Evolutionary conservation across 306 rosid species (phyloP).

Genomic region (Inga oerstediana): DNA sequence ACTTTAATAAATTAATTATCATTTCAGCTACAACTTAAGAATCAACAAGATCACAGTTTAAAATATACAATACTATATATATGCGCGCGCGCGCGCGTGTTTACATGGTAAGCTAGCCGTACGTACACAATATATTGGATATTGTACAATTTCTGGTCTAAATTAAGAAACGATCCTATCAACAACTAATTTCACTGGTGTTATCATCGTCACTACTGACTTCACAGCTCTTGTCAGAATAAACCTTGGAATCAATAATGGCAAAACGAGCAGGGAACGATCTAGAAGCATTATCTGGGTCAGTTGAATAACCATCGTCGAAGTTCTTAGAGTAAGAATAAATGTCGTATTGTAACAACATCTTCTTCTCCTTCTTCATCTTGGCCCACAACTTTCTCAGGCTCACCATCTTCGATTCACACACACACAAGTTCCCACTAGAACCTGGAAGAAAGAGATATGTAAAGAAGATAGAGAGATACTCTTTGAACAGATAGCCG

Average conservation of each 20-base stretch:
- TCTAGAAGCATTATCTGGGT: slow-evolving; percentile 52
- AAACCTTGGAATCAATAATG: slow-evolving; percentile 30
- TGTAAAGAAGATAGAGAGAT: too few relatives aligned
- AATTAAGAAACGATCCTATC: not conserved
- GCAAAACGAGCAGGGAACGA: slow-evolving; percentile 78
- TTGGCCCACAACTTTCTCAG: slow-evolving; percentile 58
- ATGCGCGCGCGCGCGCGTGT: not conserved
- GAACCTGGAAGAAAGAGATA: too few relatives aligned
- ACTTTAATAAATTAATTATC: not conserved
- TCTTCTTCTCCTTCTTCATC: slow-evolving; percentile 43
- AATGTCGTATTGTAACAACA: slow-evolving; percentile 54
- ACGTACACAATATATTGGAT: not conserved
- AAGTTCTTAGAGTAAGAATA: slow-evolving; percentile 62
- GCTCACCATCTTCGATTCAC: slow-evolving; percentile 30
- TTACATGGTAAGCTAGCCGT: not conserved
- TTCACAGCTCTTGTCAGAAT: not conserved
- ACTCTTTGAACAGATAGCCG: too few relatives aligned
- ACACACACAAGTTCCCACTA: not conserved
- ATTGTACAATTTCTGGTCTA: not conserved
- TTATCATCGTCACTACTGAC: not conserved
- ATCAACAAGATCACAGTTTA: not conserved
- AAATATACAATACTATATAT: not conserved
- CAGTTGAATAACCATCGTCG: slow-evolving; percentile 56
- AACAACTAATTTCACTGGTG: slow-evolving; percentile 5
- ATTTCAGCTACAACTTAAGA: slow-evolving; percentile 4